Base-by-base conservation (phyloP, 768 basidiomycete species). In the Tricholoma bakamatsutake region DNA sequence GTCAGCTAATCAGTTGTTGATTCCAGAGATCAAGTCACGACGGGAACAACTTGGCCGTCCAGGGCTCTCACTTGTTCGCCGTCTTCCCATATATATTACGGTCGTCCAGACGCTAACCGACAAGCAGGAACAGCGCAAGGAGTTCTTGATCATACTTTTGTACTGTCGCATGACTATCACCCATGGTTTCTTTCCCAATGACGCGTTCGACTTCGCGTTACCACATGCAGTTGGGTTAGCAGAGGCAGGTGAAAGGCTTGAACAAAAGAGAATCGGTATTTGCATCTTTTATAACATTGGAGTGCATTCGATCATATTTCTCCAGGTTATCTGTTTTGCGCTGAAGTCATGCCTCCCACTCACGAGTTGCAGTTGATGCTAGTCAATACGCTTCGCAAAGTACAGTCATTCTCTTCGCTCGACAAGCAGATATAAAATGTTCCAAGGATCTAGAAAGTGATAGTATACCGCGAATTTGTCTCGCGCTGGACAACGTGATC, bases 311-410 rank as follows among this genome's bases (percentile, higher is more conserved):
- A 52, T 55, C 43, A 48, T 42, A 59, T n/a, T 54, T 42, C 18
- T 53, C 5, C 60, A 93, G 90, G 90, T 11, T 93, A 93, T 70
- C 69, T 86, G 6, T 92, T 90, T 65, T 92, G 90, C 64, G 68
- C 77, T 52, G 83, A 88, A 64, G 67, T 89, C 18, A 90, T 93
- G 83, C 80, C 82, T 37, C 62, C 72, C 7, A 68, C 77, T 35
- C 83, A 91, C 63, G 89, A 91, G 57, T 73, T 92, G 31, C 80
- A 83, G 50, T 73, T 94, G 21, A 91, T 94, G 87, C 77, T 93
- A 18, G 84, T 93, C 56, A 94, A 94, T 61, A 92, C 91, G 4
- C 66, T 92, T 33, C 83, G 90, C 59, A 93, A 93, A 79, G 91
- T 84, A 62, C 55, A 66, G 43, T 6, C 28, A 34, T 4, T 5